Base-by-base conservation (phyloP, 345 rosid genomes). In the Salix purpurea region DNA sequence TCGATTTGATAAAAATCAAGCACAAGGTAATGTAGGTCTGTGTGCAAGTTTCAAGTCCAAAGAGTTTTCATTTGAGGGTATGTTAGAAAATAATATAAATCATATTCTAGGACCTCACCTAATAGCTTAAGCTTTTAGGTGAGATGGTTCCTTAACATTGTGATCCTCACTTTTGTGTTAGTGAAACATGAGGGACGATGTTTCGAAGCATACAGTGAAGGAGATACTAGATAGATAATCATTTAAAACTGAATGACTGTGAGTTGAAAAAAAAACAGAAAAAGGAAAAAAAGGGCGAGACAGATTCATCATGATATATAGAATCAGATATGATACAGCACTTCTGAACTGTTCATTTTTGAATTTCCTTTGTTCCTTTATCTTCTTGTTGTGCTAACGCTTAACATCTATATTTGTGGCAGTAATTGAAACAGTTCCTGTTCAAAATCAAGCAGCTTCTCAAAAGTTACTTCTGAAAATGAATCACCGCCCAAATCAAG, bases 371-470 rank as follows among this genome's bases (percentile, higher is more conserved):
- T 3, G 5, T 48, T 64, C 73, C 15, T 7, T 37, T 50, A 39
- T 68, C 46, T 50, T 34, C 72, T 44, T 28, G 50, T 37, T 37
- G 64, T 15, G 4, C 39, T 66, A 44, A 78, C 64, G 16, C 39
- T 36, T 24, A 54, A 39, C 66, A 11, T 46, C 12, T 79, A 42
- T 68, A 61, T 23, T 40, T 81, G 64, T 83, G 70, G 69, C 85
- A 91, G 97, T 87, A 26, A 88, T 84, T 70, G 94, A 95, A 82
- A 76, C 88, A 62, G 88, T 85, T 14, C 94, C 97, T 69, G 79
- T 90, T 74, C 97, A 90, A 84, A 95, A 95, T 83, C 97, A 95
- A 91, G 97, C 94, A 6, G 97, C 99, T 79, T 83, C 99, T 21
- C 97, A 91, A 71, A 85, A 93, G 77, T 94, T 95, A 69, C 91